Base-by-base conservation (phyloP, 2,329 filamentous ascomycete species). In the Alternaria angustiovoidea region DNA sequence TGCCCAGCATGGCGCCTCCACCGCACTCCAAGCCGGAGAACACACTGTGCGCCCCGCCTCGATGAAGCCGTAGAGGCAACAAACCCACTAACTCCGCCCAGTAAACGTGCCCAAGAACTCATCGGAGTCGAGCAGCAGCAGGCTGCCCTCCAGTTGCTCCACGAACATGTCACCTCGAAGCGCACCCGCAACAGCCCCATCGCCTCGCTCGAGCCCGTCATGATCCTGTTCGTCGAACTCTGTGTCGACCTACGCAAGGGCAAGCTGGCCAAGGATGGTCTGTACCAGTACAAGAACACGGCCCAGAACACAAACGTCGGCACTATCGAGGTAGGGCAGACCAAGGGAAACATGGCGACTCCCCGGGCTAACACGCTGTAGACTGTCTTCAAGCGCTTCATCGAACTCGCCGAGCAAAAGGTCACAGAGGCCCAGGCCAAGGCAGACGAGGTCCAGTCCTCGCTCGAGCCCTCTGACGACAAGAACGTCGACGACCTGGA, bases 251-350 rank as follows among this genome's bases (percentile, higher is more conserved):
- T 97, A 75, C 93, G 95, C 84, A 99, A 98, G 84, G 95, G 95
- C 74, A 99, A 99, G 83, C 87, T 95, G 63, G 95, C 94, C 81
- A 99, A 99, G 87, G 95, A 99, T 84, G 95, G 95, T 63, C 87
- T 99, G 49, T 99, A 98, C 81, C 95, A 97, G 81, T 99, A 99
- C 88, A 99, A 99, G 87, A 99, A 99, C 81, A 98, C 97, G 71
- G 94, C 94, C 57, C 95, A 99, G 81, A 99, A 99, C 84, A 97
- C 94, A 72, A 98, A 98, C 79, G 93, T 99, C 70, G 93, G 89
- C 73, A 99, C 95, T 63, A 99, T 99, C 79, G 95, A 98, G 88
- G 91, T 93, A 83, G 79, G 57, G 39, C 5, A 24, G 49, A 36
- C 9, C 20, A 18, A 28, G 14, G n/a, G 16, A 20, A 6, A 53